Evolutionary conservation across 805 yeast species (phyloP).

Genomic region (Zygosaccharomyces bailii): DNA sequence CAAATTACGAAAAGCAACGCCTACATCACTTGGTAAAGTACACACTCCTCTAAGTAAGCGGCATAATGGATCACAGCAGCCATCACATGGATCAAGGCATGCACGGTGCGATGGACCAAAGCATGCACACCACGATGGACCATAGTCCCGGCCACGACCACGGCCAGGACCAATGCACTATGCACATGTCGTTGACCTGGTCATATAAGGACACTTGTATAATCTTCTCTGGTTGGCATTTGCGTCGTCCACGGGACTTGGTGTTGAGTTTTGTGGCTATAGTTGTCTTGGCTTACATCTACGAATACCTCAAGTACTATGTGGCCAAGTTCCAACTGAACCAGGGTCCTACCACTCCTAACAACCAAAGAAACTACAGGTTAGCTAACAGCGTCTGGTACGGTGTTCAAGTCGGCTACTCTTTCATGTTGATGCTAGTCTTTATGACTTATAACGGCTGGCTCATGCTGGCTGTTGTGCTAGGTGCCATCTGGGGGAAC

Average conservation of each 20-base stretch:
- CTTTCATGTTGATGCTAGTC: slow-evolving; percentile 71
- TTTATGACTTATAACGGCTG: slow-evolving; percentile 88
- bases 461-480: slow-evolving; percentile 69
- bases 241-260: slow-evolving; percentile 50
- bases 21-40: neutral
- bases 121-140: slow-evolving; percentile 10
- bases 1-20: too few species aligned
- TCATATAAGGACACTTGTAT: slow-evolving; percentile 69
- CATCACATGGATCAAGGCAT: slow-evolving; percentile 1
- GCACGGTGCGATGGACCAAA: neutral
- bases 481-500: slow-evolving; percentile 71
- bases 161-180: slow-evolving; percentile 43
- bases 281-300: slow-evolving; percentile 48
- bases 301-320: slow-evolving; percentile 47
- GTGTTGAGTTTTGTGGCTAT: slow-evolving; percentile 50
- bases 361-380: slow-evolving; percentile 8
- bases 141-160: slow-evolving; percentile 26
- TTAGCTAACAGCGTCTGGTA: slow-evolving; percentile 45
- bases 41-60: neutral
- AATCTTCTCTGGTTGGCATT: slow-evolving; percentile 78
- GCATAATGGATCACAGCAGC: neutral
- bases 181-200: slow-evolving; percentile 80
- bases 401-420: slow-evolving; percentile 64
- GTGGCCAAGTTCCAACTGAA: slow-evolving; percentile 13
- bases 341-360: slow-evolving; percentile 7